These are phyloP conservation scores for Botrytis tulipae DNA, from an alignment of 2,329 filamentous ascomycete species.

Conservation along the genomic window DNA sequence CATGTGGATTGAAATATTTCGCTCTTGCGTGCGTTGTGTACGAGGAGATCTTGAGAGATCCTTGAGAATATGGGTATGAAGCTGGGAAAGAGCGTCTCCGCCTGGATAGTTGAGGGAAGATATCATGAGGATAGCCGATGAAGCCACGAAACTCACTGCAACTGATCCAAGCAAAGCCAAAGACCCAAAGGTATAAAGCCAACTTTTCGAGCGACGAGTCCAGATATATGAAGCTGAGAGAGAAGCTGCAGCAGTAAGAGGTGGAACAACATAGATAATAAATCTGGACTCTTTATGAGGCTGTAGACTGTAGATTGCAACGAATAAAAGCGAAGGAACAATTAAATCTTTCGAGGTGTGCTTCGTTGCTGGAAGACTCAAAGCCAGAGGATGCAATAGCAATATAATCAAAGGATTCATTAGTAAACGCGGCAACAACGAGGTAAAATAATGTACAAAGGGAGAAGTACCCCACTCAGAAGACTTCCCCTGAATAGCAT, in stretches of 20 bases:
- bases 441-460: slow-evolving; percentile 82
- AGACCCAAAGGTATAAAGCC: slow-evolving; percentile 54
- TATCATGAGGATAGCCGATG: slow-evolving; percentile 67
- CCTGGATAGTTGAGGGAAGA: slow-evolving; percentile 94
- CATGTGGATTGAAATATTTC: slow-evolving; percentile 52
- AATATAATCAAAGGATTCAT: slow-evolving; percentile 69
- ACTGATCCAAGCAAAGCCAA: slow-evolving; percentile 58
- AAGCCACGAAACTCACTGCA: slow-evolving; percentile 57
- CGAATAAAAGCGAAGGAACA: slow-evolving; percentile 67
- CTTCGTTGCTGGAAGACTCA: slow-evolving; percentile 47
- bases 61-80: slow-evolving; percentile 43
- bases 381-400: slow-evolving; percentile 53
- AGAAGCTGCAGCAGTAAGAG: slow-evolving; percentile 74
- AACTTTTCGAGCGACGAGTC: slow-evolving; percentile 60
- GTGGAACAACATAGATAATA: slow-evolving; percentile 82
- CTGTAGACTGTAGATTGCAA: slow-evolving; percentile 78
- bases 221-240: slow-evolving; percentile 71
- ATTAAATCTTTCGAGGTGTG: slow-evolving; percentile 51
- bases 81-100: slow-evolving; percentile 67
- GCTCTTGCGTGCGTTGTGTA: slow-evolving; percentile 29
- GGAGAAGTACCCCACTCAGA: slow-evolving; percentile 85
- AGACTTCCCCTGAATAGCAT: slow-evolving; percentile 79
- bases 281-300: slow-evolving; percentile 97
- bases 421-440: slow-evolving; percentile 76
- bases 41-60: slow-evolving; percentile 30